These are phyloP conservation scores for Trametes coccinea DNA, from an alignment of 768 basidiomycete species.

Conservation along the genomic window DNA sequence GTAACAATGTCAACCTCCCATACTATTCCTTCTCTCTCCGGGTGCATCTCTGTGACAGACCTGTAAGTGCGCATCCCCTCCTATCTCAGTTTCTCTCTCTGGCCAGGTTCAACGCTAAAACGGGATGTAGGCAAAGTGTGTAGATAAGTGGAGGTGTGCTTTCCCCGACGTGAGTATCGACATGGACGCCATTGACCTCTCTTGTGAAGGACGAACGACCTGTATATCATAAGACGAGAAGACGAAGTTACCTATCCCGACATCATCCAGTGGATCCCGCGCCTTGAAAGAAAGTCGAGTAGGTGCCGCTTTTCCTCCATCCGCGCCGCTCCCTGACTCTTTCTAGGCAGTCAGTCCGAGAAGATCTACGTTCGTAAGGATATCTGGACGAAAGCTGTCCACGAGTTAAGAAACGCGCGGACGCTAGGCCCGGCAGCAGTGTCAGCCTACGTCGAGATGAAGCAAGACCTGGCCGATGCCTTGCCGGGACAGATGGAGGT, in stretches of 20 bases:
- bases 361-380: conserved; percentile 1
- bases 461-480: conserved; percentile 10
- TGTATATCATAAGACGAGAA: not conserved
- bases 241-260: conserved; percentile 10
- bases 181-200: not conserved
- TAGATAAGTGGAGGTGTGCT: not conserved
- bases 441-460: conserved; percentile 15
- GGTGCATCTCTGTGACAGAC: conserved; percentile 44
- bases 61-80: conserved; percentile 28
- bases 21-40: conserved; percentile 52
- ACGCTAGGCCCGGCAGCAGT: conserved; percentile 11
- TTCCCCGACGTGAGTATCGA: too few relatives aligned
- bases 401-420: conserved; percentile 26
- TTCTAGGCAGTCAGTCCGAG: not conserved
- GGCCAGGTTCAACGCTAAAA: not conserved
- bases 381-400: conserved; percentile 21
- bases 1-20: conserved; percentile 35
- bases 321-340: not conserved
- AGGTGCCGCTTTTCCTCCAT: not conserved
- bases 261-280: conserved; percentile 20
- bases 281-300: not conserved
- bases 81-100: too few relatives aligned
- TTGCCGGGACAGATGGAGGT: conserved; percentile 18
- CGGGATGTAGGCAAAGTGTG: not conserved
- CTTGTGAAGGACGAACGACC: not conserved